phyloP scores from a whole-genome alignment of 768 basidiomycete species.

The Chalciporus sphaerocephalus region DNA sequence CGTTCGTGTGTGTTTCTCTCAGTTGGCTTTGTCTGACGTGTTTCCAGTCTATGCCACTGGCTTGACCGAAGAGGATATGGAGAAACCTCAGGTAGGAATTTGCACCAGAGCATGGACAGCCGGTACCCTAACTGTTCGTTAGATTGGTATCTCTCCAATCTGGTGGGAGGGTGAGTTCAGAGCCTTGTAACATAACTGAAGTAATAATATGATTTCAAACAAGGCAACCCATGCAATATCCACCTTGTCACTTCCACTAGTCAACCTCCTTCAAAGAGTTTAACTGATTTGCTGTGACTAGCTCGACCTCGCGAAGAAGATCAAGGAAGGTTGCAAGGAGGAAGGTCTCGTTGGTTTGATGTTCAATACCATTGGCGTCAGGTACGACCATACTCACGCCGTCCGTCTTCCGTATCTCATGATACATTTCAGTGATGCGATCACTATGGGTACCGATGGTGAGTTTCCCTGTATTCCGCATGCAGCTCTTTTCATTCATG shows the following conservation, averaged over 20 bases:
- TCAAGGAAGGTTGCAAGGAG: slow-evolving; percentile 78
- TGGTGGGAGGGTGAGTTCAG: slow-evolving; percentile 79
- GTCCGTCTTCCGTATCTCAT: neutral
- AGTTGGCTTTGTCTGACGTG: neutral
- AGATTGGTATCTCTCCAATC: slow-evolving; percentile 85
- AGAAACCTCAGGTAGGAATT: slow-evolving; percentile 68
- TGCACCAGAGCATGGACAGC: neutral
- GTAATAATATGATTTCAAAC: slow-evolving; percentile 2
- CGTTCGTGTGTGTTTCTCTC: slow-evolving; percentile 42
- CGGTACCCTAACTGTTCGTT: slow-evolving; percentile 12
- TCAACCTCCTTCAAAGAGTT: neutral
- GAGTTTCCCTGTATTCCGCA: slow-evolving; percentile 21
- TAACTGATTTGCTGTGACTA: slow-evolving; percentile 27
- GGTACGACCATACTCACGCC: slow-evolving; percentile 54
- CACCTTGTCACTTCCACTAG: slow-evolving; percentile 55
- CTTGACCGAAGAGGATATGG: slow-evolving; percentile 72
- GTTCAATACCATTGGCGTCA: slow-evolving; percentile 84
- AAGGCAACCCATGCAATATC: slow-evolving; percentile 83
- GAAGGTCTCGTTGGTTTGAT: slow-evolving; percentile 79
- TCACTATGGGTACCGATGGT: slow-evolving; percentile 89
- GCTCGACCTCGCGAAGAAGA: slow-evolving; percentile 74
- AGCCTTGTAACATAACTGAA: neutral
- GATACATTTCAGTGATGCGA: slow-evolving; percentile 57
- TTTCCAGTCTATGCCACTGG: slow-evolving; percentile 68
- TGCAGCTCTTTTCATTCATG: neutral